Evolutionary conservation across 148 eudicot genomes (phyloP).

Genomic region (Rhododendron vialii): DNA sequence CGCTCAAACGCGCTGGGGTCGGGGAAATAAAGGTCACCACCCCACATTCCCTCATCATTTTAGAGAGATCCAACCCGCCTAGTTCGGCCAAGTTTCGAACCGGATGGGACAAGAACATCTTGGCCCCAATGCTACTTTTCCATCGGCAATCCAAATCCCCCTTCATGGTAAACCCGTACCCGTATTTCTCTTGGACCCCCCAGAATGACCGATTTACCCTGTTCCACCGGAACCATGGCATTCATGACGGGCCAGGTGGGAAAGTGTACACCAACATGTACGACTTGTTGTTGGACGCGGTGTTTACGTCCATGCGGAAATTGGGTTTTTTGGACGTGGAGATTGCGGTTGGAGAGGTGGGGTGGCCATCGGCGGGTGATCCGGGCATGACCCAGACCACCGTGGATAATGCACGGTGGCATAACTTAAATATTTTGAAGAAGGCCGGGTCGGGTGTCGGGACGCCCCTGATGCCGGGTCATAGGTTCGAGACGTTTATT

Average conservation of each 20-base stretch:
- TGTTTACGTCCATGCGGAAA: conserved; percentile 55
- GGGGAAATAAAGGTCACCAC: conserved; percentile 48
- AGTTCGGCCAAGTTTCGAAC: conserved; percentile 64
- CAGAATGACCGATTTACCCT: conserved; percentile 28
- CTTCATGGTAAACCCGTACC: conserved; percentile 86
- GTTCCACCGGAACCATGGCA: conserved; percentile 38
- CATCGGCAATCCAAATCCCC: conserved; percentile 56
- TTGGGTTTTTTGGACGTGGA: conserved; percentile 60
- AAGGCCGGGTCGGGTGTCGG: conserved; percentile 46
- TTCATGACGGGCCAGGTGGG: conserved; percentile 34
- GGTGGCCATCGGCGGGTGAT: conserved; percentile 79
- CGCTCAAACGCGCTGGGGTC: conserved; percentile 37
- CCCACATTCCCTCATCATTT: conserved; percentile 64
- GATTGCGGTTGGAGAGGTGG: conserved; percentile 75
- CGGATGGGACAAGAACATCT: conserved; percentile 49
- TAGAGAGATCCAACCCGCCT: conserved; percentile 48
- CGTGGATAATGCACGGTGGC: conserved; percentile 43
- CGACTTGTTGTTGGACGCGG: conserved; percentile 63
- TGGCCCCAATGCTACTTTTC: conserved; percentile 69
- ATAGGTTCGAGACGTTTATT: conserved; percentile 65
- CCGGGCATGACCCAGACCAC: conserved; percentile 40
- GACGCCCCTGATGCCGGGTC: conserved; percentile 78
- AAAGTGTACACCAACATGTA: conserved; percentile 58
- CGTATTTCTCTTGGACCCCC: conserved; percentile 55
- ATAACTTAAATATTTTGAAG: conserved; percentile 27